Evolutionary conservation across 2,329 filamentous ascomycete genomes (phyloP).

Genomic region (Calonectria pteridis): DNA sequence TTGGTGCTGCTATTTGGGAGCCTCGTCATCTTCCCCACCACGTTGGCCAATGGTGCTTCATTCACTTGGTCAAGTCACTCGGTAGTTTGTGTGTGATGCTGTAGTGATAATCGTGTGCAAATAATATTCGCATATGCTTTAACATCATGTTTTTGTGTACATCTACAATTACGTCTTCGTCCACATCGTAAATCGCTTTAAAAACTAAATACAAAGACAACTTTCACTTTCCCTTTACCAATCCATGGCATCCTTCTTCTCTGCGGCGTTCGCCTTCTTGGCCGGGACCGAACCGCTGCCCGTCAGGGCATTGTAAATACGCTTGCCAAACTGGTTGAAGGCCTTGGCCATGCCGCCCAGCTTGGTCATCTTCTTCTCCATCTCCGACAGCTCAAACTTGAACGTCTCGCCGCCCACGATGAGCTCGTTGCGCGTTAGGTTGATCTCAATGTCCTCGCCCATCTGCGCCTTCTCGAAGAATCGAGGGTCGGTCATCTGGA

Average conservation of each 20-base stretch:
- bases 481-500: conserved; percentile 2
- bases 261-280: conserved; percentile 1
- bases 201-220: neutral
- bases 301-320: conserved; percentile 11
- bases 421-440: conserved; percentile 1
- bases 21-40: neutral
- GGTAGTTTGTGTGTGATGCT: too few relatives aligned
- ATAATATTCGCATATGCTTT: neutral
- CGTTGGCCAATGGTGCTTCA: neutral
- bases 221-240: neutral
- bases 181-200: neutral
- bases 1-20: neutral
- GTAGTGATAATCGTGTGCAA: neutral
- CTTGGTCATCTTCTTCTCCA: conserved; percentile 9
- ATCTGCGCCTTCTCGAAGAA: conserved; percentile 9
- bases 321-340: conserved; percentile 12
- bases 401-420: neutral
- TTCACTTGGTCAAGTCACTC: neutral
- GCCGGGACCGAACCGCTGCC: neutral
- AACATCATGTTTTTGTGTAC: neutral
- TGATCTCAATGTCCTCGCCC: neutral
- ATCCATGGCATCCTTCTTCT: conserved; percentile 3
- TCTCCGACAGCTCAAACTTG: neutral
- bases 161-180: neutral
- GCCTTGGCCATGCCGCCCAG: conserved; percentile 5